Base-by-base conservation (phyloP, 371 early-diverging fungal species). In the Rhizopus delemar region DNA sequence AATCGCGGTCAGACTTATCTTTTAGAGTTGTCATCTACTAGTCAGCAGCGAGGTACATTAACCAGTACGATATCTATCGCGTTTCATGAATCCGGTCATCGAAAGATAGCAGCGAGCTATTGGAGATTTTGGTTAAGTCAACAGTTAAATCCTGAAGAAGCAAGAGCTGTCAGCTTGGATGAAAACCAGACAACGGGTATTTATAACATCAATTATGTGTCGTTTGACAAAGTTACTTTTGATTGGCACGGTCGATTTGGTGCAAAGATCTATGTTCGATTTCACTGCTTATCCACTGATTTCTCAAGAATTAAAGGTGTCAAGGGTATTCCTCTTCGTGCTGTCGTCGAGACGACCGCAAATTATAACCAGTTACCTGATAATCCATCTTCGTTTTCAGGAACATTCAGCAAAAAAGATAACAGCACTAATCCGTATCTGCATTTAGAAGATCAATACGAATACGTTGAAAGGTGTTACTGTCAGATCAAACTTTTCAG, bases 71-170 rank as follows among this genome's bases (percentile, higher is more conserved):
- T 91, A 53, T 80, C 80, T 12, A 80, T 92, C 34, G 80, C 86
- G 22, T 92, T 92, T 62, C 90, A 90, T 56, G 91, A 91, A 41
- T 79, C 82, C 5, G 70, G 81, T 31, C 91, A 92, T 65, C 86
- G 88, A 32, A 78, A 81, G 56, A 71, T 88, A 8, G 88, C 90
- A 0, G 69, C 75, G 8, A 82, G 82, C 34, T 88, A 89, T 60
- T 92, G 91, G 92, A 81, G 80, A 53, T 90, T 88, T 60, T 92
- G 92, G 92, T 71, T 89, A n/a, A 82, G 82, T 62, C 90, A 91
- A 57, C 91, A 91, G 61, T 66, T 78, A 12, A 75, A 73, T 29
- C 83, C 86, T 22, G 22, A 22, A 41, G 65, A 74, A 15, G 88
- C 91, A 1, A 73, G 87, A 53, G 91, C 90, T 4, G 62, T 92